Evolutionary conservation across 2,329 filamentous ascomycete species (phyloP), one percentile per base, ranked within the genome.

Genomic region (Chaetomium olivaceum): DNA sequence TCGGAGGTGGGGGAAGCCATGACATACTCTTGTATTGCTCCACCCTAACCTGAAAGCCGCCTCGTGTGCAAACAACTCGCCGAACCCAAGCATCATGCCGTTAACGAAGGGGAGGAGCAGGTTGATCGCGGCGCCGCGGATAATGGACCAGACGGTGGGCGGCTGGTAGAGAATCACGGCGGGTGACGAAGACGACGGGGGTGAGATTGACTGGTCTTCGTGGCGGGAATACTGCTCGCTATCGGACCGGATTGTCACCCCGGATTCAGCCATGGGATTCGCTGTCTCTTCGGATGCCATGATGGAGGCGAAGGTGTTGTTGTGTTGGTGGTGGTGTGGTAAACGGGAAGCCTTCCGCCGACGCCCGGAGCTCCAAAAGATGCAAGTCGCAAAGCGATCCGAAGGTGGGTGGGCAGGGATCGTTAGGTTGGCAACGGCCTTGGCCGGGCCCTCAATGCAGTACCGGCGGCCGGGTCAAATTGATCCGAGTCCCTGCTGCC

Each of bases 31-130:
- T 67, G 95, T 98, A 62, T 90, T 90, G 69, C 91, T 89, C 95
- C 95, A 99, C 67, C 95, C 95, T 72, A 98, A 81, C 74, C 94
- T 84, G 76, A 94, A 99, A 1, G 95, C 95, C 59, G 92, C 90
- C 81, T 99, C 95, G 76, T 99, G 95, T 62, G 95, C 95, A 78
- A 99, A 94, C 60, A 99, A 80, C 80, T 99, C 95, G 71, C 95
- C 95, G 75, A 99, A 97, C 2, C 95, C 95, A 74, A 99, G 80
- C 95, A 99, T 99, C 83, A 99, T 86, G 56, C 95, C 95, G 80
- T 99, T 99, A 75, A 99, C 87, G 74, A 99, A 99, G 0, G 95
- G 95, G 23, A 99, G 80, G 1, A 99, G 74, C n/a, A 99, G 82
- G 77, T 99, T 99, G 80, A 99, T 99, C 6, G 93, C 93, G 19